Base-by-base conservation (phyloP, 495 filamentous ascomycete species). In the Lophium mytilinum region DNA sequence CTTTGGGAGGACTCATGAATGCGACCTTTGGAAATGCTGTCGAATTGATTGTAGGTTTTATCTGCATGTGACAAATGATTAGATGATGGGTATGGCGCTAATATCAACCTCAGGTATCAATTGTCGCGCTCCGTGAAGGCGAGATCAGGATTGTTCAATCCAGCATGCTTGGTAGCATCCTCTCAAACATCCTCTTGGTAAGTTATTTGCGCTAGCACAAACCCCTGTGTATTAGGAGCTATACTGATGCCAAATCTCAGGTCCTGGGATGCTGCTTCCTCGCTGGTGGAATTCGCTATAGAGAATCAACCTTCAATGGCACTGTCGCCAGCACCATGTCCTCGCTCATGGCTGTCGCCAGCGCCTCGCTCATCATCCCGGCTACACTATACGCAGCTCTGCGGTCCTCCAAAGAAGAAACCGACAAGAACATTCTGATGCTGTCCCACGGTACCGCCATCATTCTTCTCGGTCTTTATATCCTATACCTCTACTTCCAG, bases 1-100 rank as follows among this genome's bases (percentile, higher is more conserved):
- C 93, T 0, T 68, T 97, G 36, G 93, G 93, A 40, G 93, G 93
- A 0, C 72, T 98, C 62, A 80, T 96, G 68, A 98, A 98, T 76
- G 93, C 93, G 24, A 94, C 89, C 7, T 96, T 95, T 74, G 93
- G 93, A 40, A 98, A 98, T 77, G 93, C 93, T 0, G 92, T 96
- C n/a, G 93, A 98, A 66, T 72, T 97, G 64, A 98, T 98, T 75
- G 93, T 95, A 76, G 66, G 87, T 30, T 30, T 3, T 6, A 30
- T 30, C 24, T 30, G 6, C 3, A 30, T 30, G 24, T 6, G 24
- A 30, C 24, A 30, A 30, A 3, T 30, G 24, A 6, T 30, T 30
- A 6, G 24, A 30, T 30, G 6, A 30, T 6, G 24, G 6, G 24
- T 30, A 6, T 30, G 24, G 24, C 24, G 24, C 24, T 30, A 30